Evolutionary conservation across 495 filamentous ascomycete genomes (phyloP).

Genomic region (Delitschia confertaspora): DNA sequence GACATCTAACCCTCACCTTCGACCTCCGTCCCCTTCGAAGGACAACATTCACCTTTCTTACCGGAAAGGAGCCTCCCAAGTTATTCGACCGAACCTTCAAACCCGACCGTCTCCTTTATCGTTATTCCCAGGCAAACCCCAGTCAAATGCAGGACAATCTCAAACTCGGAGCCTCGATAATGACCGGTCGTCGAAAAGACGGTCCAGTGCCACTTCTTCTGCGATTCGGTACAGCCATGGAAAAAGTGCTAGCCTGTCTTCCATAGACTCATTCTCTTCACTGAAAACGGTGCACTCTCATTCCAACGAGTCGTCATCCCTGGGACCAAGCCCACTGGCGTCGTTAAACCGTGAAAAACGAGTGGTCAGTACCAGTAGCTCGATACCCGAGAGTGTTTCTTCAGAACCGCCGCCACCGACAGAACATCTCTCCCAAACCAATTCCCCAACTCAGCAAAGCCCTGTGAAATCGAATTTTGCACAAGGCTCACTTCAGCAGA

Average conservation of each 20-base stretch:
- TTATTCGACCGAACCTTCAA: conserved; percentile 25
- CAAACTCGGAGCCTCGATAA: conserved; percentile 4
- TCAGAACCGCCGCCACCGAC: conserved; percentile 12
- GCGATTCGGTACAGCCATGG: conserved; percentile 16
- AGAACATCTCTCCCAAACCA: conserved; percentile 6
- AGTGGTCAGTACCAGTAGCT: conserved; percentile 18
- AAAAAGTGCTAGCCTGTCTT: conserved; percentile 29
- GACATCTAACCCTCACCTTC: too few species aligned
- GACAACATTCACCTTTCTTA: conserved; percentile 38
- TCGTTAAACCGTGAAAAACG: conserved; percentile 18
- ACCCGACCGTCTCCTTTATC: conserved; percentile 14
- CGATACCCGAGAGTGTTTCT: conserved; percentile 15
- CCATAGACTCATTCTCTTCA: conserved; percentile 26
- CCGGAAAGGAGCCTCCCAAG: conserved; percentile 37
- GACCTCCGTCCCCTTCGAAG: conserved; percentile 32
- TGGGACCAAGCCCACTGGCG: conserved; percentile 1
- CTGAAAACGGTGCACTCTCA: conserved; percentile 8
- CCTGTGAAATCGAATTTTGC: conserved; percentile 37
- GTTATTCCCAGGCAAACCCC: conserved; percentile 5
- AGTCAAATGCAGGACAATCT: conserved; percentile 3
- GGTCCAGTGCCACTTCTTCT: conserved; percentile 21
- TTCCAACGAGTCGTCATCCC: conserved; percentile 5
- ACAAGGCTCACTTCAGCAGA: conserved; percentile 37
- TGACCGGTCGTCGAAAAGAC: conserved; percentile 11
- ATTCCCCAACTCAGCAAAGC: conserved; percentile 38